phyloP scores from a whole-genome alignment of 305 asterid species.

The Galium porrigens region DNA sequence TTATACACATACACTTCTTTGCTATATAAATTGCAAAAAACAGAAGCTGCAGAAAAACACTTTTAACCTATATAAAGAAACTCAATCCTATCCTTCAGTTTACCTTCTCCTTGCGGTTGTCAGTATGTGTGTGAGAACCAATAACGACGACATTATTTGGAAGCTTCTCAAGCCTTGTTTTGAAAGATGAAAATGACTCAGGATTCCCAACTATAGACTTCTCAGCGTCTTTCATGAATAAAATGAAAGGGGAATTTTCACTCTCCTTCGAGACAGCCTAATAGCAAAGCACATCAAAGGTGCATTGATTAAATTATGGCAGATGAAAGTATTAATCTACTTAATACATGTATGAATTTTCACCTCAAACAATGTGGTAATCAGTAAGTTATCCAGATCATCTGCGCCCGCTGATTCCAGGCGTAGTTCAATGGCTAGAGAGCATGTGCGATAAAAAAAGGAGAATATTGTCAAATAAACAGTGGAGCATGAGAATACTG shows the following conservation, averaged over 20 bases:
- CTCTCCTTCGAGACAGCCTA: constrained; percentile 62
- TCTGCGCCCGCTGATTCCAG: constrained; percentile 53
- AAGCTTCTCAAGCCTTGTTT: constrained; percentile 27
- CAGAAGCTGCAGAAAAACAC: background rate
- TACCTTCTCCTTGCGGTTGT: constrained; percentile 30
- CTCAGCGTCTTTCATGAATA: constrained; percentile 84
- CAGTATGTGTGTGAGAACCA: constrained; percentile 33
- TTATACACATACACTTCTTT: background rate
- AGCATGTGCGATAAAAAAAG: constrained; percentile 17
- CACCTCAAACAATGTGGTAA: constrained; percentile 72
- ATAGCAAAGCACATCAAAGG: constrained; percentile 16
- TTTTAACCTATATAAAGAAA: background rate
- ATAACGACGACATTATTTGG: constrained; percentile 30
- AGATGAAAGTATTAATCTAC: constrained; percentile 14
- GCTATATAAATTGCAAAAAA: background rate
- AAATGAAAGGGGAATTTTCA: constrained; percentile 60
- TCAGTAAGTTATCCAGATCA: constrained; percentile 55
- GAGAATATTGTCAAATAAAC: background rate
- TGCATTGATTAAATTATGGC: constrained; percentile 12
- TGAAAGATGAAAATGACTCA: constrained; percentile 34
- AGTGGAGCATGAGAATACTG: background rate
- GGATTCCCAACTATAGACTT: constrained; percentile 64
- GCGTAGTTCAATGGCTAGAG: constrained; percentile 46
- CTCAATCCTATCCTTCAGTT: background rate
- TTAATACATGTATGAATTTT: constrained; percentile 11